Evolutionary conservation across 164 flowering plant genomes (phyloP).

Genomic region (Magnolia officinalis): DNA sequence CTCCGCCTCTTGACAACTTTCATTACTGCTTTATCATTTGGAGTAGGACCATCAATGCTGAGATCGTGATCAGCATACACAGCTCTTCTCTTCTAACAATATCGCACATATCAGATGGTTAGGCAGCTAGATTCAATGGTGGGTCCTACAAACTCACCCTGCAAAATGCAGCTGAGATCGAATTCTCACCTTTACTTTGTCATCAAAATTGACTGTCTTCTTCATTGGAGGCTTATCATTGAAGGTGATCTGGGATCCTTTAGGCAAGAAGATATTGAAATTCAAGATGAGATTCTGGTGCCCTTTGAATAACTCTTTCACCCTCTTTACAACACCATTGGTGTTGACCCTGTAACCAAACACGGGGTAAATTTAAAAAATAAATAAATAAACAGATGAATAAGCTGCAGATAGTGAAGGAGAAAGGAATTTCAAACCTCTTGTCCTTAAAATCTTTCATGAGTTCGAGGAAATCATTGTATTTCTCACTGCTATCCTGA

Average conservation of each 20-base stretch:
- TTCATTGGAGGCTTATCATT: slow-evolving; percentile 56
- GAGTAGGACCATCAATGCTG: slow-evolving; percentile 53
- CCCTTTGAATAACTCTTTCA: slow-evolving; percentile 77
- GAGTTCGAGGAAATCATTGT: slow-evolving; percentile 79
- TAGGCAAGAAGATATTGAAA: slow-evolving; percentile 91
- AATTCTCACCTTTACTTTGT: slow-evolving; percentile 68
- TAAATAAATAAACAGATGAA: background rate
- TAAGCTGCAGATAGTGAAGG: background rate
- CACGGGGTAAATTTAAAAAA: background rate
- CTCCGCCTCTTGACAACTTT: slow-evolving; percentile 54
- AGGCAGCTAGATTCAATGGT: background rate
- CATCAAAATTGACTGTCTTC: slow-evolving; percentile 68
- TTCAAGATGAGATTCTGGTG: slow-evolving; percentile 72
- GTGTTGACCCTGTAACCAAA: slow-evolving; percentile 59
- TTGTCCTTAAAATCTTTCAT: slow-evolving; percentile 90
- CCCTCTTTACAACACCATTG: slow-evolving; percentile 63
- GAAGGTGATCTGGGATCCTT: slow-evolving; percentile 81
- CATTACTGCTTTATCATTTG: slow-evolving; percentile 37
- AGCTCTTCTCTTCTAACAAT: slow-evolving; percentile 55
- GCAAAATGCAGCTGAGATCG: background rate
- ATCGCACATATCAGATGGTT: background rate
- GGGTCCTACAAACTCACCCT: background rate
- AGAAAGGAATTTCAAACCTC: slow-evolving; percentile 36
- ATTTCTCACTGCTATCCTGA: slow-evolving; percentile 62
- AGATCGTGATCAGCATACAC: slow-evolving; percentile 46